Evolutionary conservation across 805 yeast genomes (phyloP).

Genomic region (Yamadazyma insecticola): DNA sequence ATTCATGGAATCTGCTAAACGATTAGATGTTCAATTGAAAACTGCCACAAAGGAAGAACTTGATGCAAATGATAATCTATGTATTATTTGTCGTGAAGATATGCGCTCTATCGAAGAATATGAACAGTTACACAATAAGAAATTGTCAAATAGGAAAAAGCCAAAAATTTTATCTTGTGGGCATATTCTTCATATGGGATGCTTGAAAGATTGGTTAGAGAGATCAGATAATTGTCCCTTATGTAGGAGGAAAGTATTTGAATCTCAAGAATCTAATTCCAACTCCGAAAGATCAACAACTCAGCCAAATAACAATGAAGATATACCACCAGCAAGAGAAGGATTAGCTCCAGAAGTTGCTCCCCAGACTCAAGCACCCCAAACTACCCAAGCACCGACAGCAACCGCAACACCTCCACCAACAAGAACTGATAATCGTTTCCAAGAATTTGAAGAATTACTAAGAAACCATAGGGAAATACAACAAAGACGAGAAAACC

Average conservation of each 20-base stretch:
- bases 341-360: no score
- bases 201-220: conserved; percentile 89
- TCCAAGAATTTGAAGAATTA: conserved; percentile 2
- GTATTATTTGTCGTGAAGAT: conserved; percentile 92
- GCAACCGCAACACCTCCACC: neutral
- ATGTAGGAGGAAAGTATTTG: conserved; percentile 68
- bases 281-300: neutral
- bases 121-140: conserved; percentile 17
- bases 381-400: conserved; percentile 3
- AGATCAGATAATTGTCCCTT: conserved; percentile 92
- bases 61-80: conserved; percentile 51
- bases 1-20: conserved; percentile 51
- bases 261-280: conserved; percentile 1
- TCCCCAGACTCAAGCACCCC: conserved; percentile 4
- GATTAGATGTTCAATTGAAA: conserved; percentile 58
- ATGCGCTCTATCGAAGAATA: conserved; percentile 50
- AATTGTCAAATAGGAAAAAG: conserved; percentile 31
- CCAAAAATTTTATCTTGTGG: conserved; percentile 83
- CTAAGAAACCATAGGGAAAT: no score
- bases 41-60: conserved; percentile 63
- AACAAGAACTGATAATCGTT: no score
- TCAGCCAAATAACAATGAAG: neutral
- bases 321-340: no score
- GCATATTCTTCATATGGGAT: conserved; percentile 84
- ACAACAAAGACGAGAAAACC: neutral